Evolutionary conservation across 192 early-diverging fungal species (phyloP), one percentile per base, ranked within the genome.

Genomic region (Coemansia sp.): DNA sequence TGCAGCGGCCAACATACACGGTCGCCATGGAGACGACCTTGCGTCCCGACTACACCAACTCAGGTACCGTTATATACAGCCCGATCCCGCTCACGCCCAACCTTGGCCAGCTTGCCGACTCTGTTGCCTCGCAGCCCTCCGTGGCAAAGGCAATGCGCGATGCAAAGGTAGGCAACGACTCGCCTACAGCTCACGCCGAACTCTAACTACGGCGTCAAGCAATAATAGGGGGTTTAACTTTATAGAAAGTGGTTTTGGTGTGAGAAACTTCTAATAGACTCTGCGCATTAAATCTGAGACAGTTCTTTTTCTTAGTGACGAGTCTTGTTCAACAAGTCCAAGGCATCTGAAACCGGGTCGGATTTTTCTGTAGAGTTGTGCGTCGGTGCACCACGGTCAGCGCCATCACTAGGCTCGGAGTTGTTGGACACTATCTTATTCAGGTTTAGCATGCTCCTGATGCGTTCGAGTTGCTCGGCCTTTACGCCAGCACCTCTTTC

Each of bases 71-170:
- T 3, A 37, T 36, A 0, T 82, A 74, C 65, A 76, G 46, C 37
- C 79, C 74, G 24, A 64, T 82, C 16, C 79, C 79, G 4, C 31
- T 82, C 17, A 82, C 79, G 9, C 79, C 79, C 0, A 66, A 82
- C 36, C 68, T 82, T 19, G 74, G 67, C 11, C 61, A 59, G 16
- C 70, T 82, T n/a, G 66, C 54, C 50, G 57, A 71, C 51, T 82
- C 79, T 3, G 33, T 77, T 36, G 68, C 79, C 5, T 37, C 70
- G 2, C 70, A 82, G 71, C 70, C 79, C 14, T 74, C 79, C 0
- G 75, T 68, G 6, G 64, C 75, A 14, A 63, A 54, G 13, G 68
- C 72, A 17, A 77, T 82, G 75, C 72, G 62, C 46, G 68, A 77
- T 45, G 79, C 75, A 42, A 63, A 62, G 27, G 48, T 33, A 5